These are phyloP conservation scores for Stephanodiscus minutulus DNA, from an alignment of 108 stramenopile genomes.

Conservation along the genomic window DNA sequence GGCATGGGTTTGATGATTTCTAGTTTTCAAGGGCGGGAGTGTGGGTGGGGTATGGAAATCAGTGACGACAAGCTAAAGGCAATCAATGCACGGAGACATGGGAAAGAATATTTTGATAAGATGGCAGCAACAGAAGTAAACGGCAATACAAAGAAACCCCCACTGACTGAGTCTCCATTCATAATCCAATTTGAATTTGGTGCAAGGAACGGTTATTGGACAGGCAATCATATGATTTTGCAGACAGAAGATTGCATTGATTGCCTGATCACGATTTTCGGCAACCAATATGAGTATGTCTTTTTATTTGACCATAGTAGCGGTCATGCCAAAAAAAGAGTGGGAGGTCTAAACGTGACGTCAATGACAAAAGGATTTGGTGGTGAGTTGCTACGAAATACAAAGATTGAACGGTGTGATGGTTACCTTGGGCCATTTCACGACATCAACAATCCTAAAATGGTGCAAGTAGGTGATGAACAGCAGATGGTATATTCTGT, in stretches of 20 bases:
- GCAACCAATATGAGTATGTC: neutral
- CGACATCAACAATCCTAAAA: neutral
- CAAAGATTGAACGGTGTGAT: neutral
- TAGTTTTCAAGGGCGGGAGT: neutral
- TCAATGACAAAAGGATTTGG: neutral
- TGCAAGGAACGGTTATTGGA: constrained; percentile 17
- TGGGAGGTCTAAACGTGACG: neutral
- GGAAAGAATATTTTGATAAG: constrained; percentile 1
- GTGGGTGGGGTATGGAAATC: constrained; percentile 7
- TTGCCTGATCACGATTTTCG: neutral
- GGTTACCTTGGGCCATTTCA: constrained; percentile 1
- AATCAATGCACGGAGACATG: constrained; percentile 3
- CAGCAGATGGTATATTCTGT: neutral
- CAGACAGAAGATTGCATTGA: constrained; percentile 15
- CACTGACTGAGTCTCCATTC: neutral
- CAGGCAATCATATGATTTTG: constrained; percentile 9
- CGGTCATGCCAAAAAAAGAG: constrained; percentile 4
- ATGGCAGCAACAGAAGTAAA: neutral
- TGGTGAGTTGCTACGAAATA: neutral
- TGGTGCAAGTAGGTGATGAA: neutral
- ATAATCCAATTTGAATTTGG: neutral
- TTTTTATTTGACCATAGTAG: constrained; percentile 11
- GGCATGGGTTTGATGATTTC: constrained; percentile 3
- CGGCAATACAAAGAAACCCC: neutral
- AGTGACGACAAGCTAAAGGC: neutral